These are phyloP conservation scores for Arbutus unedo DNA, from an alignment of 148 eudicot species.

Conservation along the genomic window DNA sequence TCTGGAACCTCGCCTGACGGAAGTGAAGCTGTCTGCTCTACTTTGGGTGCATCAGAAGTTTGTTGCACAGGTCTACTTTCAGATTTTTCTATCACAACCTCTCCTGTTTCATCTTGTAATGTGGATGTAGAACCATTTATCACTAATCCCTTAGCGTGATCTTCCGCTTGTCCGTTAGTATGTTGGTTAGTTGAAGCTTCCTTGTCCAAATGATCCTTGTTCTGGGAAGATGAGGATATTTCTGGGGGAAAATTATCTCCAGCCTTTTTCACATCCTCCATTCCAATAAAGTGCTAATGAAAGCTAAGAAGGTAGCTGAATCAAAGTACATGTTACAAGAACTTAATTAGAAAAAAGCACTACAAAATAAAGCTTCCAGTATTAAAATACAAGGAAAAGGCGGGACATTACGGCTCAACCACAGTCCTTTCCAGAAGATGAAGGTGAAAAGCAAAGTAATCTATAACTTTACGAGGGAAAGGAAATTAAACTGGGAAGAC, in stretches of 20 bases:
- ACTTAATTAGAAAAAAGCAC: background rate
- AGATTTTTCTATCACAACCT: background rate
- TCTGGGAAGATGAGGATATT: constrained; percentile 5
- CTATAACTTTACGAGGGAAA: background rate
- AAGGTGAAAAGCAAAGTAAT: background rate
- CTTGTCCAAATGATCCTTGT: constrained; percentile 4
- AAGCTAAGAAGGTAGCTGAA: constrained; percentile 18
- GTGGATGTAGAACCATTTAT: constrained; percentile 14
- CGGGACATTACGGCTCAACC: background rate
- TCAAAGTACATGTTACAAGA: background rate
- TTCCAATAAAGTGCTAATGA: constrained; percentile 15
- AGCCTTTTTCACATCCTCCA: constrained; percentile 27
- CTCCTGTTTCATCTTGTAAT: constrained; percentile 8
- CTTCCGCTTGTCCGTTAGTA: constrained; percentile 14
- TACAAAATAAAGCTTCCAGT: background rate
- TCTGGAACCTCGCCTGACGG: background rate
- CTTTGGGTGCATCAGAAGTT: background rate
- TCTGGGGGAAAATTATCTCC: constrained; percentile 18
- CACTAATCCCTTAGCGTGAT: background rate
- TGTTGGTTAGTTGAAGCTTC: constrained; percentile 13
- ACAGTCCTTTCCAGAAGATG: background rate
- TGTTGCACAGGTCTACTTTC: too few species aligned
- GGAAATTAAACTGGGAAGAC: background rate
- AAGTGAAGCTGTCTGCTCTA: background rate
- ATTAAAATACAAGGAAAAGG: background rate